Evolutionary conservation across 2,329 filamentous ascomycete species (phyloP), one percentile per base, ranked within the genome.

Genomic region (Aspergillus bombycis): DNA sequence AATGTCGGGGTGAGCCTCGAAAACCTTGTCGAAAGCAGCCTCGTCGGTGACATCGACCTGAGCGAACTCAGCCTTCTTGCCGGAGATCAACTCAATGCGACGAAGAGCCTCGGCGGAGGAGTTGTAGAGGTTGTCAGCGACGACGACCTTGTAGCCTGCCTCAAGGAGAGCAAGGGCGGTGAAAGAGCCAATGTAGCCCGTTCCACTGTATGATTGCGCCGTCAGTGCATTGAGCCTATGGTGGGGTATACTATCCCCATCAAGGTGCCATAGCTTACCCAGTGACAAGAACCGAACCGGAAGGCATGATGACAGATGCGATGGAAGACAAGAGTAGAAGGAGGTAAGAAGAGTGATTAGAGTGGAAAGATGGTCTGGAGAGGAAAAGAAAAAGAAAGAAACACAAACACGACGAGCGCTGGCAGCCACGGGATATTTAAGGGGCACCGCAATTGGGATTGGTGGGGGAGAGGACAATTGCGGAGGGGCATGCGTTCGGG

Each of bases 181-280:
- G 85, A 98, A 98, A 57, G 94, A 98, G 78, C 95, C 95, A 81
- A 99, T 99, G 86, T 99, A 99, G 83, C 95, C 95, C 69, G 94
- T 97, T 76, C 95, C 95, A 86, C 95, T 97, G 78, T 64, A 46
- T 21, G 30, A 58, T 60, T 72, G 65, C 59, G 63, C 65, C 71
- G 70, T 64, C 54, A 64, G 69, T 67, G 60, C 32, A 53, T 34
- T 32, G 48, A 30, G 28, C 19, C 16, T 12, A 32, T 32, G 38
- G 32, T 23, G 50, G 48, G 54, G 43, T 46, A 53, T 38, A 23
- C 55, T 67, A 70, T 71, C 72, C 69, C 69, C 64, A 38, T 58
- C 62, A 23, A 30, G 21, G 38, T 28, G 58, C 54, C 62, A 28
- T 57, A 52, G 78, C 89, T 83, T 89, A 97, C 94, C 94, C 94